Percentiles rank a stretch among this genome's conserved stretches.
These are phyloP conservation scores for Pseudophaeomoniella oleicola DNA, from an alignment of 2,329 filamentous ascomycete genomes.

Conservation along the genomic window DNA sequence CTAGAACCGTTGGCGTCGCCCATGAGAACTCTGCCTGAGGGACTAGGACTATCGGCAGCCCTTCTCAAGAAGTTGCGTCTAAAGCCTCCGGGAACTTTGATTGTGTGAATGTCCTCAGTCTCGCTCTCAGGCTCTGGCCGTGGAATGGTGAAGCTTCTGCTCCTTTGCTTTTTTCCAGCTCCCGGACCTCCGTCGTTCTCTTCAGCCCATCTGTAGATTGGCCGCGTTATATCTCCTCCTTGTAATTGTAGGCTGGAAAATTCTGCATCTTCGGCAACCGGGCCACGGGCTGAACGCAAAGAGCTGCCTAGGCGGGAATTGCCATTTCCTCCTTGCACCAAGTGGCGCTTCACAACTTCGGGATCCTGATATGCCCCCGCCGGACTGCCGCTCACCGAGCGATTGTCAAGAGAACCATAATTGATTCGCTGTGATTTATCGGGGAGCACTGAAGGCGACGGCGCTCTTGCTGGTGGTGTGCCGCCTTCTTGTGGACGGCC, in stretches of 20 bases:
- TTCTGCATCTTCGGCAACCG: conserved; percentile 50
- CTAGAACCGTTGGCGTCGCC: conserved; percentile 18
- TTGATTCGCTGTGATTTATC: conserved; percentile 48
- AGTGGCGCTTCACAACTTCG: conserved; percentile 78
- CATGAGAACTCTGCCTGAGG: conserved; percentile 19
- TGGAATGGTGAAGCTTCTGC: conserved; percentile 72
- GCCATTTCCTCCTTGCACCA: conserved; percentile 53
- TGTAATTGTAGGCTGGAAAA: conserved; percentile 90
- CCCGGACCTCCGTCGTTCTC: conserved; percentile 56
- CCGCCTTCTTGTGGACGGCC: conserved; percentile 25
- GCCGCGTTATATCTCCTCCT: conserved; percentile 84
- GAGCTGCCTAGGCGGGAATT: conserved; percentile 21
- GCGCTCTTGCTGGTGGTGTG: conserved; percentile 35
- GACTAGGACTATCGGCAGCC: conserved; percentile 48
- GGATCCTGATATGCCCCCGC: conserved; percentile 66
- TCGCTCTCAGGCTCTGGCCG: conserved; percentile 68
- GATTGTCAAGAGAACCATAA: conserved; percentile 74
- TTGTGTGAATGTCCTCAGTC: conserved; percentile 70
- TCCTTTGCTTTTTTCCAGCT: conserved; percentile 51
- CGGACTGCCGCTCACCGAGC: conserved; percentile 37
- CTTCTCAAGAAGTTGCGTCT: conserved; percentile 77
- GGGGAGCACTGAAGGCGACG: conserved; percentile 40
- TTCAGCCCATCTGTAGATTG: conserved; percentile 94
- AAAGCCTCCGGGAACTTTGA: conserved; percentile 89
- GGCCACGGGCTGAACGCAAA: conserved; percentile 17